Evolutionary conservation across 352 stramenopile genomes (phyloP).

Genomic region (Nothophytophthora sp.): DNA sequence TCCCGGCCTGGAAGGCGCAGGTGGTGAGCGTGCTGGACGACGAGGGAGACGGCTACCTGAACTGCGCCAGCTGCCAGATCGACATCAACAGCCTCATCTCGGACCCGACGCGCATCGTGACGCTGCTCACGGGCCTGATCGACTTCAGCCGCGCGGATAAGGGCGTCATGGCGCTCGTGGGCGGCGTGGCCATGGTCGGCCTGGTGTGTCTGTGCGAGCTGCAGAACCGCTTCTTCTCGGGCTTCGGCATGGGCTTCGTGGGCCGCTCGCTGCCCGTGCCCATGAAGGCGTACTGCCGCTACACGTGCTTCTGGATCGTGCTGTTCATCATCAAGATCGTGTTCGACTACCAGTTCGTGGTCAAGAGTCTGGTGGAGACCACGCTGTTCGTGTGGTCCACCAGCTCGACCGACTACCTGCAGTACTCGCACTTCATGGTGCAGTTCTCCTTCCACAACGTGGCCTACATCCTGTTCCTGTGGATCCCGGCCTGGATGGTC

Average conservation of each 20-base stretch:
- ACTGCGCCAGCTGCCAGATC: conserved; percentile 73
- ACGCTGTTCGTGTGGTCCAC: conserved; percentile 83
- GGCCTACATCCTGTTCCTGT: conserved; percentile 77
- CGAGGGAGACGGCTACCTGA: conserved; percentile 50
- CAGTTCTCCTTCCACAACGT: conserved; percentile 81
- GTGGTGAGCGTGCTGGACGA: conserved; percentile 58
- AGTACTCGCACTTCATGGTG: conserved; percentile 87
- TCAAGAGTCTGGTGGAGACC: conserved; percentile 84
- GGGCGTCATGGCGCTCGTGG: conserved; percentile 31
- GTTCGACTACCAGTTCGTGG: conserved; percentile 88
- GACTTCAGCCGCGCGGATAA: conserved; percentile 35
- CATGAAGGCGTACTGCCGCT: conserved; percentile 74
- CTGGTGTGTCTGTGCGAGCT: conserved; percentile 69
- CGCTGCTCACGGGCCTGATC: conserved; percentile 59
- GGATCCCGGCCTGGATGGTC: conserved; percentile 83
- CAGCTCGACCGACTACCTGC: conserved; percentile 61
- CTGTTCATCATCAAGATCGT: conserved; percentile 76
- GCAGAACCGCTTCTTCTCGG: conserved; percentile 69
- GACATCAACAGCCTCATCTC: conserved; percentile 70
- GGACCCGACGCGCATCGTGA: conserved; percentile 41
- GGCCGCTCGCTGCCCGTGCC: conserved; percentile 76
- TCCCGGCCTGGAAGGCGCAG: conserved; percentile 42
- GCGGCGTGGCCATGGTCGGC: conserved; percentile 59
- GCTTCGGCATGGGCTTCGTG: conserved; percentile 76
- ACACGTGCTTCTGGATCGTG: conserved; percentile 84